Evolutionary conservation across 495 filamentous ascomycete species (phyloP), one percentile per base, ranked within the genome.

Genomic region (Amphirosellinia nigrospora): DNA sequence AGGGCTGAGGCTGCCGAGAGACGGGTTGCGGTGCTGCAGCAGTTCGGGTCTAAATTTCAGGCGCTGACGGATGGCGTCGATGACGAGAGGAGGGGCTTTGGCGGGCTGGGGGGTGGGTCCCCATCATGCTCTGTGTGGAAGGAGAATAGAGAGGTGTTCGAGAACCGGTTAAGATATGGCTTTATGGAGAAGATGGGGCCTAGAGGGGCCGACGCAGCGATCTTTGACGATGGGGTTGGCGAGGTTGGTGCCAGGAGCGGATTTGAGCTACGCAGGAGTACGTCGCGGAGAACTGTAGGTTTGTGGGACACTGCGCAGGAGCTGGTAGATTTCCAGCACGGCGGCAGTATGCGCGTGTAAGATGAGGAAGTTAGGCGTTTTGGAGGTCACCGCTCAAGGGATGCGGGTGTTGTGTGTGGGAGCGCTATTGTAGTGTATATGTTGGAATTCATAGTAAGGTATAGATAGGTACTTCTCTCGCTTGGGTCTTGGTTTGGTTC

Each of bases 1-100:
- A 77, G 84, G 60, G 87, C 87, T 1, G 81, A 86, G 74, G 72
- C 76, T 15, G 85, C 86, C 0, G 86, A 89, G 79, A 81, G 77
- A 72, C 77, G 80, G 30, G 74, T 87, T 0, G 69, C 73, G 11
- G 71, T 79, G 6, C 79, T 85, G 55, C 75, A 83, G 70, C 70
- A 71, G 46, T 70, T 79, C 23, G 71, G 71, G 38, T 75, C 68
- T 15, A 59, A 39, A 58, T 50, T 81, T 11, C 71, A 73, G 38
- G 76, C 72, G 39, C 41, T 77, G 36, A 70, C 69, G 38, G 74
- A 72, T 26, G 55, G 64, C 10, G 59, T 13, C 9, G 30, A 10
- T 4, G 26, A 16, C 4, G 70, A 61, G 10, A 36, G 16, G 0
- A 9, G 36, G 0, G 39, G 38, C 3, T 53, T 45, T 9, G 64